Percentiles rank a stretch among this genome's conserved stretches.
Evolutionary conservation across 768 basidiomycete genomes (phyloP).

Genomic region (Xerocomellus chrysenteron): DNA sequence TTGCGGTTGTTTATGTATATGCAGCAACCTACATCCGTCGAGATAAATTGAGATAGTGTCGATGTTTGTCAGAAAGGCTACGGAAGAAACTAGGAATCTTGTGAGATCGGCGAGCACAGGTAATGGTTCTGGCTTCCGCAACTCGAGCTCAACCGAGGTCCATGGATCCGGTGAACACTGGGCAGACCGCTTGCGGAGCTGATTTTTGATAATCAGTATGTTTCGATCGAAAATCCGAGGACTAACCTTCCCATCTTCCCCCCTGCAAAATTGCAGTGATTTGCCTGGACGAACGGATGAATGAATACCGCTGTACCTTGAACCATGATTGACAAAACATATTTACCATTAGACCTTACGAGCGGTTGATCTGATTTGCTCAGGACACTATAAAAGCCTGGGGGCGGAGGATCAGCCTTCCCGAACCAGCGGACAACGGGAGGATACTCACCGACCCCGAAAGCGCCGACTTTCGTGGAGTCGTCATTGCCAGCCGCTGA

Average conservation of each 20-base stretch:
- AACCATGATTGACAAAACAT: background rate
- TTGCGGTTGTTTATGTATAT: too few relatives aligned
- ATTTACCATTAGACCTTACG: conserved; percentile 8
- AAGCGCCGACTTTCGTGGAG: conserved; percentile 14
- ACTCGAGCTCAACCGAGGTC: conserved; percentile 12
- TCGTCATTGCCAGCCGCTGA: conserved; percentile 14
- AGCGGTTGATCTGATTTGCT: conserved; percentile 16
- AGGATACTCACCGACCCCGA: conserved; percentile 12
- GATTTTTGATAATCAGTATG: background rate
- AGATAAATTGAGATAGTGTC: conserved; percentile 5
- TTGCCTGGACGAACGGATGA: background rate
- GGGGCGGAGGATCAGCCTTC: background rate
- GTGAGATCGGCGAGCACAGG: conserved; percentile 7
- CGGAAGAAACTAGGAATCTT: conserved; percentile 14
- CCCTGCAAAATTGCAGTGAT: conserved; percentile 12
- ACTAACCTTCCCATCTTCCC: conserved; percentile 11
- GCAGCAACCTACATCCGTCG: too few relatives aligned
- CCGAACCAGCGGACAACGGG: background rate
- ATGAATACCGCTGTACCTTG: background rate
- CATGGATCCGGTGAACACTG: background rate
- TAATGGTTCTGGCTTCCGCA: background rate
- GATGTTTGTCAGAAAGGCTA: conserved; percentile 8
- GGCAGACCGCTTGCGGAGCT: conserved; percentile 1
- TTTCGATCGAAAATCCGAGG: background rate
- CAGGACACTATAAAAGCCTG: conserved; percentile 20